Evolutionary conservation across 1,139 yeast species (phyloP), one percentile per base, ranked within the genome.

Genomic region (Pneumocystis sp.): DNA sequence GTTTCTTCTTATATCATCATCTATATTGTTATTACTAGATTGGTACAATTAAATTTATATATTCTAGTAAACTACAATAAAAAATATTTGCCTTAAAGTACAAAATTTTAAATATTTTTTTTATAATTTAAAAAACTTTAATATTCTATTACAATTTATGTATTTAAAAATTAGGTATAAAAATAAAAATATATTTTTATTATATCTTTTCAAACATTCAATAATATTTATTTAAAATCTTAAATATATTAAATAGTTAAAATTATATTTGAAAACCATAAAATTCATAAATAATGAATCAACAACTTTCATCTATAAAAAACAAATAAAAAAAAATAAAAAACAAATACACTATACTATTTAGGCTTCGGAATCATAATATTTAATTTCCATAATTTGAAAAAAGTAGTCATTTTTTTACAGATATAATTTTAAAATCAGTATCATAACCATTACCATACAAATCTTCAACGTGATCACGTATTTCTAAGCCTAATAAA

Each of bases 401-500:
- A 50, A 50, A 25, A 21, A 25, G 1, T 29, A 21, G 3, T 50
- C 8, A 12, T 50, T 50, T 25, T 25, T 25, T 50, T 50, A n/a
- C 10, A 50, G 21, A 50, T 50, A 25, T 25, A 50, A 25, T n/a
- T 50, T 15, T 5, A 50, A 17, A 25, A 50, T 3, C 7, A 86
- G 71, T 3, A 50, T 50, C 21, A 50, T 25, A 50, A 25, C 34
- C 61, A 31, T 62, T 64, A 61, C 67, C 67, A 44, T 67, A 67
- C 45, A 65, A 64, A 37, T 61, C 63, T 19, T 60, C 68, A 59
- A 70, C 78, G 63, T 96, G 78, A n/a, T 81, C 82, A 67, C 82
- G 80, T 50, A 93, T 89, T 66, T 89, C 79, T 65, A 91, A 76
- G 65, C 89, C 93, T 10, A 85, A 79, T 68, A 91, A 77, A 69